Evolutionary conservation across 164 flowering plant species (phyloP).

Genomic region (Umbilicus rupestris): DNA sequence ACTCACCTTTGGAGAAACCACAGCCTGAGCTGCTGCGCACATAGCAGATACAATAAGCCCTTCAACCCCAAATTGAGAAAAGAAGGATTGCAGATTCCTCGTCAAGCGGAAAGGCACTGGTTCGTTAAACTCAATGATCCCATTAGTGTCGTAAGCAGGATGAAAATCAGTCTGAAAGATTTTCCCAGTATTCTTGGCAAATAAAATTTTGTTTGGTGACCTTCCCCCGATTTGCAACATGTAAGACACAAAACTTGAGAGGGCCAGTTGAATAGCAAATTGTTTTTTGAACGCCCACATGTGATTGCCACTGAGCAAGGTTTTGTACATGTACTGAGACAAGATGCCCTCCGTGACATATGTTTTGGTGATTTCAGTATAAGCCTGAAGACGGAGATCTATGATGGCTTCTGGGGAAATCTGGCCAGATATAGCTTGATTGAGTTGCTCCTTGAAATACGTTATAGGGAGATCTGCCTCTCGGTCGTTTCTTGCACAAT

Average conservation of each 20-base stretch:
- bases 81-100: conserved; percentile 88
- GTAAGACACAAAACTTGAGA: conserved; percentile 89
- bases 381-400: conserved; percentile 93
- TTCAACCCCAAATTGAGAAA: conserved; percentile 95
- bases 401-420: conserved; percentile 78
- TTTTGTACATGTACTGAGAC: conserved; percentile 97
- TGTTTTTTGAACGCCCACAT: conserved; percentile 99
- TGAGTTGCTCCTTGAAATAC: conserved; percentile 84
- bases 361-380: conserved; percentile 68
- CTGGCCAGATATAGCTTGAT: conserved; percentile 92
- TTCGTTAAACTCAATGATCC: conserved; percentile 90
- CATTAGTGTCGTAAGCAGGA: conserved; percentile 97
- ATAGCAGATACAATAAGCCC: conserved; percentile 92
- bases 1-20: conserved; percentile 81
- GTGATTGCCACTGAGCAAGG: conserved; percentile 74
- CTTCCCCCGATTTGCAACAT: conserved; percentile 98
- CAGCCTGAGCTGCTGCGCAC: conserved; percentile 95
- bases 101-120: conserved; percentile 97
- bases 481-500: conserved; percentile 84
- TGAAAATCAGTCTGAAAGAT: conserved; percentile 96
- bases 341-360: conserved; percentile 68
- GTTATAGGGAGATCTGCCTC: conserved; percentile 97
- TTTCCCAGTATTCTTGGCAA: conserved; percentile 96
- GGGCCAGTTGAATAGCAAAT: conserved; percentile 91
- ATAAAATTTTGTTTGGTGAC: conserved; percentile 92